These are phyloP conservation scores for Anisodus acutangulus DNA, from an alignment of 257 asterid genomes.

Conservation along the genomic window DNA sequence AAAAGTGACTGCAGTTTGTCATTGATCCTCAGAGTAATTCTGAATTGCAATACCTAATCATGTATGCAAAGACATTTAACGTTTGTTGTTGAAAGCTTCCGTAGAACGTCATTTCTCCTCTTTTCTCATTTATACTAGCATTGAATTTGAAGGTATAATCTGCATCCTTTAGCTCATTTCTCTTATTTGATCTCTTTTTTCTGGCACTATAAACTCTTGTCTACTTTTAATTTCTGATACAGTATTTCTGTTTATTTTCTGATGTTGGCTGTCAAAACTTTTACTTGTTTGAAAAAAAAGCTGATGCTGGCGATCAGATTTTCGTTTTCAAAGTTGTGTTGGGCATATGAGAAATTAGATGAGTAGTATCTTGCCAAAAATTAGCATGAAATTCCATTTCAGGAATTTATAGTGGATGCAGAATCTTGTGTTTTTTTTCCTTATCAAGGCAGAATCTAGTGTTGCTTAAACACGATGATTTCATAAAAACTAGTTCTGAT, in stretches of 20 bases:
- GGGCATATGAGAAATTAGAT: not conserved
- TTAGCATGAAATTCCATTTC: not conserved
- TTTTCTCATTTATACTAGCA: not conserved
- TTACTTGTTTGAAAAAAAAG: not conserved
- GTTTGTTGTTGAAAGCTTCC: not conserved
- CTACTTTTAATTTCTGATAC: not conserved
- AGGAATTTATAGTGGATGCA: constrained; percentile 6
- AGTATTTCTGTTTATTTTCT: not conserved
- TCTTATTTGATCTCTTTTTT: constrained; percentile 9
- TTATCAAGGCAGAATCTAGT: not conserved
- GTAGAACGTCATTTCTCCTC: not conserved
- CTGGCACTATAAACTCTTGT: not conserved
- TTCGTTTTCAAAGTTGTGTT: not conserved
- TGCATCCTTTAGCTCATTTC: constrained; percentile 3
- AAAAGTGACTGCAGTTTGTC: constrained; percentile 37
- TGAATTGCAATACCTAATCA: constrained; percentile 27
- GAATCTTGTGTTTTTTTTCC: not conserved
- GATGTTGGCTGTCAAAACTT: not conserved
- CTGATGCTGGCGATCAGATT: not conserved
- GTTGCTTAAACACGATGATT: constrained; percentile 22
- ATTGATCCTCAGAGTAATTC: constrained; percentile 20
- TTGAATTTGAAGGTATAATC: not conserved
- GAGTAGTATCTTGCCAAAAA: not conserved
- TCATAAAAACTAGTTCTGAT: not conserved
- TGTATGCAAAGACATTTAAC: not conserved